phyloP scores from a whole-genome alignment of 176 grass and related monocot species.

The Carex parvula region DNA sequence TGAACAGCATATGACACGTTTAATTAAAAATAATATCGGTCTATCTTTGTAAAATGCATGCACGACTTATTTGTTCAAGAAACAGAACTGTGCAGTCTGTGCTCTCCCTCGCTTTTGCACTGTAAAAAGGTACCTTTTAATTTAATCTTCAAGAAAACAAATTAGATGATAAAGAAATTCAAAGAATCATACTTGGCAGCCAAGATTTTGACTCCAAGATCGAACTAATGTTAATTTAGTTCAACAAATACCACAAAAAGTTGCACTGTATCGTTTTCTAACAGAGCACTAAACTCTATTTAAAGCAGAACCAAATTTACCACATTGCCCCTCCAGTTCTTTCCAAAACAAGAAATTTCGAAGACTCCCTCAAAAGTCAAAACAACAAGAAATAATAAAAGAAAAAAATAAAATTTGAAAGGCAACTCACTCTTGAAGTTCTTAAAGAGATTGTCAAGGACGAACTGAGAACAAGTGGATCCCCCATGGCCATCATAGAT shows the following conservation, averaged over 20 bases:
- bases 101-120: too few species aligned
- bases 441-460: conserved; percentile 34
- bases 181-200: not conserved
- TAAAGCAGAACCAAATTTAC: not conserved
- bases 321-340: not conserved
- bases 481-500: conserved; percentile 52
- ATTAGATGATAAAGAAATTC: not conserved
- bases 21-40: not conserved
- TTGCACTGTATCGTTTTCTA: not conserved
- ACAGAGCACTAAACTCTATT: not conserved
- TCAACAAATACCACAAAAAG: not conserved
- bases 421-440: conserved; percentile 26
- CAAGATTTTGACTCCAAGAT: not conserved
- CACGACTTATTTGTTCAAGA: not conserved
- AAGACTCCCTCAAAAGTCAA: not conserved
- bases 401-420: not conserved
- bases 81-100: not conserved
- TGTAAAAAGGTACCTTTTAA: too few species aligned
- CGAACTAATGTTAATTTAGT: not conserved
- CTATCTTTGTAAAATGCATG: not conserved
- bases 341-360: not conserved
- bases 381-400: not conserved
- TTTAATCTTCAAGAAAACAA: not conserved
- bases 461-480: conserved; percentile 28
- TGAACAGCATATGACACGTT: not conserved